These are phyloP conservation scores for Diplodia corticola DNA, from an alignment of 2,329 filamentous ascomycete genomes.

Conservation along the genomic window DNA sequence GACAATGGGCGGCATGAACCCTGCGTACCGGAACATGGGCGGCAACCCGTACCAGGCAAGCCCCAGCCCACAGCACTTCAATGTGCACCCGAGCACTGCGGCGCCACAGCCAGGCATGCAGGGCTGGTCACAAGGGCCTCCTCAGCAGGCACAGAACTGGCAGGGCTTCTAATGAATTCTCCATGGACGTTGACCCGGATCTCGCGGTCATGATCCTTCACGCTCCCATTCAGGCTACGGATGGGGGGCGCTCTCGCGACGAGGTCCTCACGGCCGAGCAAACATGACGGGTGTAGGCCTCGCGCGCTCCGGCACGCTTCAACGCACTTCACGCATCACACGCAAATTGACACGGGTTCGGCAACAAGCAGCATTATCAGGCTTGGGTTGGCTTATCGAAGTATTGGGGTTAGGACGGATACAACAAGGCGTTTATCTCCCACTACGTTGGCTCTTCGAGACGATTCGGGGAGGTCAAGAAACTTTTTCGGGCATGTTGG, in stretches of 20 bases:
- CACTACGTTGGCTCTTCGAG: neutral
- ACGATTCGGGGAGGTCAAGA: conserved; percentile 8
- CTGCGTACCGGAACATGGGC: conserved; percentile 46
- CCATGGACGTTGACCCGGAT: neutral
- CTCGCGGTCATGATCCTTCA: neutral
- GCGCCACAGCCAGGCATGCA: conserved; percentile 54
- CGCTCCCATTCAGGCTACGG: neutral
- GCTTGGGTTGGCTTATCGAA: conserved; percentile 14
- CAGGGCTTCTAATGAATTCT: conserved; percentile 29
- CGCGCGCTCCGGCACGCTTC: neutral
- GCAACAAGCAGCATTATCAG: conserved; percentile 15
- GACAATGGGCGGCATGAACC: conserved; percentile 48
- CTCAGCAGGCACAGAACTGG: conserved; percentile 43
- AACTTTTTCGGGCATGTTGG: conserved; percentile 21
- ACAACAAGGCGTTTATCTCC: conserved; percentile 7
- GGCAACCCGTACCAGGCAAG: conserved; percentile 52
- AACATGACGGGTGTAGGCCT: neutral
- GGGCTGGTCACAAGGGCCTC: conserved; percentile 49
- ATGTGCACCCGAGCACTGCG: conserved; percentile 44
- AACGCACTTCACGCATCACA: conserved; percentile 9
- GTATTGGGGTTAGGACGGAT: conserved; percentile 10
- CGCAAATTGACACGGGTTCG: conserved; percentile 19
- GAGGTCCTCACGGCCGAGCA: neutral
- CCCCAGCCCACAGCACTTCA: conserved; percentile 46
- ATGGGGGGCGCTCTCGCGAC: neutral